phyloP scores from a whole-genome alignment of 2,329 filamentous ascomycete species.

The Talaromyces sp. region DNA sequence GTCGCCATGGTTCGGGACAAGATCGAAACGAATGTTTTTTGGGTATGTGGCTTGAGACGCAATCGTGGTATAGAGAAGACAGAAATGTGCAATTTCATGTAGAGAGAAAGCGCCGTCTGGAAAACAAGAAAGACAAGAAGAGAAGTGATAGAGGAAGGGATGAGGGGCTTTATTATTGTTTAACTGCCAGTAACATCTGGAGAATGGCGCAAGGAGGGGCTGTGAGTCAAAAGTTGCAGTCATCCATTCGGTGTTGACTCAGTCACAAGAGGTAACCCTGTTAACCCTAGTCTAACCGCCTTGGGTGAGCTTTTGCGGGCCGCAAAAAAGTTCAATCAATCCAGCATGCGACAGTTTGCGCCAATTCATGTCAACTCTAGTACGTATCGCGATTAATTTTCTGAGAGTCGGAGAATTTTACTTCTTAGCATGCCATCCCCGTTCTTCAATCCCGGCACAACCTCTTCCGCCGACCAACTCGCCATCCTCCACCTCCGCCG shows the following conservation, averaged over 20 bases:
- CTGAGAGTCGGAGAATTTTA: background rate
- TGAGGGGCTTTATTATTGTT: background rate
- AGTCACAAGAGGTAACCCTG: background rate
- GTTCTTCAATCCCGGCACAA: constrained; percentile 69
- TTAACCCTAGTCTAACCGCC: constrained; percentile 6
- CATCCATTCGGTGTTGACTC: too few species aligned
- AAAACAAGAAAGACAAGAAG: background rate
- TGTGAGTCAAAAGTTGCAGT: background rate
- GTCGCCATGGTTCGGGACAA: constrained; percentile 23
- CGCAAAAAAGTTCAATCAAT: constrained; percentile 4
- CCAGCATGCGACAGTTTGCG: background rate
- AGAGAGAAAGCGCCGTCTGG: background rate
- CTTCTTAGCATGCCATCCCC: constrained; percentile 55
- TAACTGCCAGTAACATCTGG: background rate
- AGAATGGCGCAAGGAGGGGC: constrained; percentile 8
- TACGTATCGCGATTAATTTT: background rate
- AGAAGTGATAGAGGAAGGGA: background rate
- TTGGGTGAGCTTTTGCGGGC: constrained; percentile 11
- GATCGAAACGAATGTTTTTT: constrained; percentile 2
- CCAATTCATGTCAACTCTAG: background rate
- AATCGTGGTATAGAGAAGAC: background rate
- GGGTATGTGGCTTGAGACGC: constrained; percentile 8
- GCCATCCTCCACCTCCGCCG: constrained; percentile 85
- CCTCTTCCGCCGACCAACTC: constrained; percentile 63
- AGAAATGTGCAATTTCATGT: constrained; percentile 1